A percentile compares a stretch with the other conserved stretches of the same genome.
These are phyloP conservation scores for Chaetomiaceae sp. DNA, from an alignment of 2,329 filamentous ascomycete genomes.

Conservation along the genomic window DNA sequence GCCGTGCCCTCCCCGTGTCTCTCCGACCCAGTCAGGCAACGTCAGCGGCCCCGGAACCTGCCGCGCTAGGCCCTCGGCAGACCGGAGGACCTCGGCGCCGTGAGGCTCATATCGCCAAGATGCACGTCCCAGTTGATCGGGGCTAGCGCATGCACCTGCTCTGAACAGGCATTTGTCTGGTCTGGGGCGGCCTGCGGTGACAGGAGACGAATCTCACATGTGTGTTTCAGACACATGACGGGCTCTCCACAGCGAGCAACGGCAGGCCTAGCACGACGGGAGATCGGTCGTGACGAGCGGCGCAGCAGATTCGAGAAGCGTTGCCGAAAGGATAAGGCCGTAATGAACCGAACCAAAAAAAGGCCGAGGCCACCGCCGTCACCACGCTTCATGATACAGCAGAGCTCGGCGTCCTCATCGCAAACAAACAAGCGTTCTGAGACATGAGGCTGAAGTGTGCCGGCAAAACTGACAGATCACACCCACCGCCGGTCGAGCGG, in stretches of 20 bases:
- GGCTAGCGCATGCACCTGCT: conserved; percentile 17
- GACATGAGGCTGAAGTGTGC: conserved; percentile 6
- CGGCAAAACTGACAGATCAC: neutral
- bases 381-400: too few species aligned
- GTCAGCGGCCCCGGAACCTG: neutral
- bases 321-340: conserved; percentile 8
- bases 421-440: neutral
- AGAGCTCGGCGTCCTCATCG: too few species aligned
- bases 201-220: conserved; percentile 6
- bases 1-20: conserved; percentile 3
- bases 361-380: too few species aligned
- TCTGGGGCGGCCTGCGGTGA: conserved; percentile 5
- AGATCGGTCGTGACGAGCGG: conserved; percentile 4
- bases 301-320: conserved; percentile 7
- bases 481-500: neutral
- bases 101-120: conserved; percentile 10
- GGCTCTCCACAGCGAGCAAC: neutral
- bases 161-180: conserved; percentile 5
- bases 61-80: conserved; percentile 2
- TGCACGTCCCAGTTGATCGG: conserved; percentile 16
- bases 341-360: too few species aligned
- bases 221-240: conserved; percentile 5
- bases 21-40: conserved; percentile 4
- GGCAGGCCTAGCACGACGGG: conserved; percentile 4
- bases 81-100: conserved; percentile 6